phyloP scores from a whole-genome alignment of 306 rosid genomes.

The Sphenostylis stenocarpa region DNA sequence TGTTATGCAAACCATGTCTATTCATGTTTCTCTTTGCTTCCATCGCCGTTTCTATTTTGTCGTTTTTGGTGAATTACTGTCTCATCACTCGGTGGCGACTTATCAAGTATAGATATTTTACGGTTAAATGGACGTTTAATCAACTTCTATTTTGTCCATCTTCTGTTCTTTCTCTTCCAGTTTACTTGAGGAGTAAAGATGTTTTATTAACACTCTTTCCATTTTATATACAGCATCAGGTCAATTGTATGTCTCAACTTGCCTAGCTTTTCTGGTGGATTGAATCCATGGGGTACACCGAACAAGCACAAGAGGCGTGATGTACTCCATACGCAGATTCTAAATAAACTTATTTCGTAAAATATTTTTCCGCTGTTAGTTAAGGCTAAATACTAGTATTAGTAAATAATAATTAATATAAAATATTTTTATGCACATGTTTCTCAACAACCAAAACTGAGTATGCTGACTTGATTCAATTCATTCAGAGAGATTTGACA shows the following conservation, averaged over 20 bases:
- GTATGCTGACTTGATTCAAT: conserved; percentile 28
- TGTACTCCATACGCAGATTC: conserved; percentile 42
- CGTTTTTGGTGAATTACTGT: neutral
- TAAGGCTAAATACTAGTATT: neutral
- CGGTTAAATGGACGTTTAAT: neutral
- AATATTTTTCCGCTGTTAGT: neutral
- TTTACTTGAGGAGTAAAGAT: conserved; percentile 20
- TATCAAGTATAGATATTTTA: conserved; percentile 15
- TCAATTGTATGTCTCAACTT: conserved; percentile 90
- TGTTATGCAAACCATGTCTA: neutral
- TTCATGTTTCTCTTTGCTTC: conserved; percentile 14
- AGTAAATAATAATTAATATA: neutral
- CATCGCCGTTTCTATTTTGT: conserved; percentile 9
- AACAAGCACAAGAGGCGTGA: conserved; percentile 41
- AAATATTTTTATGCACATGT: neutral
- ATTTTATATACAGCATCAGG: conserved; percentile 66
- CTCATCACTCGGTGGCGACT: conserved; percentile 4
- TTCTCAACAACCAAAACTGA: conserved; percentile 5
- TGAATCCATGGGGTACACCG: conserved; percentile 97
- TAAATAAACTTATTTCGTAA: neutral
- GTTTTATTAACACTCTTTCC: conserved; percentile 17
- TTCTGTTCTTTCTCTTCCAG: conserved; percentile 4
- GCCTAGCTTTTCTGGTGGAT: conserved; percentile 98
- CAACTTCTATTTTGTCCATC: neutral
- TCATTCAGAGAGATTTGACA: conserved; percentile 62